Evolutionary conservation across 139 green algal species (phyloP).

Genomic region (Coelastrella sp.): DNA sequence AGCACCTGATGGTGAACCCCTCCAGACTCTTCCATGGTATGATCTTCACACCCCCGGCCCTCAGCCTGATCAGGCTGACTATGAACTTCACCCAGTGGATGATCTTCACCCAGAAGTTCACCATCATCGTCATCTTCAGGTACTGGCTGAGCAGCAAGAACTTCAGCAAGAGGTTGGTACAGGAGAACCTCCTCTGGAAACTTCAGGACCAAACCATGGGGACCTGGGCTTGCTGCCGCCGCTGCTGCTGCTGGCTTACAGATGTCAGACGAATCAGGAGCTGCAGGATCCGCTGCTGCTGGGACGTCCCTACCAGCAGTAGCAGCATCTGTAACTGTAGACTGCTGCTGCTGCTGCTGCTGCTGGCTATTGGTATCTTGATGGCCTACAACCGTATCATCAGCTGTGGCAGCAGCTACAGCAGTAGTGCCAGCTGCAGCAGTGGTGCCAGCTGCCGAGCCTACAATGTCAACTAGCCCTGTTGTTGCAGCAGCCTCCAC

Average conservation of each 20-base stretch:
- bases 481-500: neutral
- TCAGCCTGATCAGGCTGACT: too few relatives aligned
- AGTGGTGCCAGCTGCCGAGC: neutral
- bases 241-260: slow-evolving; percentile 3
- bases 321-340: neutral
- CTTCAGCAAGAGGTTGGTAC: slow-evolving; percentile 20
- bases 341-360: neutral
- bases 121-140: neutral
- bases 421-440: neutral
- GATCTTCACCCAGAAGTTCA: neutral
- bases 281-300: slow-evolving; percentile 1
- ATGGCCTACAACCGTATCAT: neutral
- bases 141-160: slow-evolving; percentile 16
- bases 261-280: too few relatives aligned
- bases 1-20: too few relatives aligned
- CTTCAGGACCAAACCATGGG: slow-evolving; percentile 9
- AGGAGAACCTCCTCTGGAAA: slow-evolving; percentile 45
- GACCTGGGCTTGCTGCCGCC: neutral
- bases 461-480: neutral
- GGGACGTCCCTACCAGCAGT: too few relatives aligned
- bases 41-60: too few relatives aligned
- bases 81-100: neutral
- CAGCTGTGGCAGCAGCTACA: neutral
- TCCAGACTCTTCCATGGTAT: too few relatives aligned
- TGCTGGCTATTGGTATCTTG: neutral